Evolutionary conservation across 2,329 filamentous ascomycete species (phyloP).

Genomic region (Diaporthe destruens): DNA sequence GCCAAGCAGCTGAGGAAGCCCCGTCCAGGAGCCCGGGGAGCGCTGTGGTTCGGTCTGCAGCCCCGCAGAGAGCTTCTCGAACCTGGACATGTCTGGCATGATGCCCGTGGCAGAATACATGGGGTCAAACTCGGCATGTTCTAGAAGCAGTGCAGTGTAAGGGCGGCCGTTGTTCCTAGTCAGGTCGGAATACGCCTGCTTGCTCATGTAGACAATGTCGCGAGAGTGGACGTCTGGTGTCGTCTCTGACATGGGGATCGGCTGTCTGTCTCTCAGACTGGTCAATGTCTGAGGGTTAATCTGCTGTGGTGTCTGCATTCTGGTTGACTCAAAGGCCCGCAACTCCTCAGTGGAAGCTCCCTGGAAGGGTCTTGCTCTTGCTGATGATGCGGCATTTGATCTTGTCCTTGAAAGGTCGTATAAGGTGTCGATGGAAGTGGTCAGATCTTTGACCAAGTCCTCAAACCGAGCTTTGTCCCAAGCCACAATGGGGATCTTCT

Average conservation of each 20-base stretch:
- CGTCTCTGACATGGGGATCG: conserved; percentile 53
- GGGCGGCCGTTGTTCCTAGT: conserved; percentile 57
- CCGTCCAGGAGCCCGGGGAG: conserved; percentile 68
- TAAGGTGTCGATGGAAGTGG: conserved; percentile 82
- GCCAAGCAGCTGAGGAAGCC: conserved; percentile 71
- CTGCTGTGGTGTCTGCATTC: conserved; percentile 72
- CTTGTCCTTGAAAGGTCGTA: conserved; percentile 81
- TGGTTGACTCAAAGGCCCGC: conserved; percentile 68
- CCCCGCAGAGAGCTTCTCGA: conserved; percentile 72
- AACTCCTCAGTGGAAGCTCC: conserved; percentile 58
- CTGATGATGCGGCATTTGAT: conserved; percentile 56
- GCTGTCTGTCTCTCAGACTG: conserved; percentile 59
- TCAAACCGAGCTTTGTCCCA: conserved; percentile 82
- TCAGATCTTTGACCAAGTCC: conserved; percentile 80
- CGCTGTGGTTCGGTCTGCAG: conserved; percentile 67
- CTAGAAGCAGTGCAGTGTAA: conserved; percentile 73
- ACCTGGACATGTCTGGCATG: conserved; percentile 73
- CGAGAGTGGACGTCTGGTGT: conserved; percentile 51
- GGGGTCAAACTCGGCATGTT: conserved; percentile 75
- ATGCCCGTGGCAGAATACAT: conserved; percentile 74
- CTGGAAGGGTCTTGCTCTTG: conserved; percentile 53
- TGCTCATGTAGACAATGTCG: conserved; percentile 65
- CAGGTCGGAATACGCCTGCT: conserved; percentile 64
- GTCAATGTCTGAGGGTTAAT: conserved; percentile 68
- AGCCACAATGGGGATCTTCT: conserved; percentile 68